Percentiles rank a stretch among this genome's conserved stretches.
phyloP scores from a whole-genome alignment of 495 filamentous ascomycete genomes.

The Pyronema domesticum region DNA sequence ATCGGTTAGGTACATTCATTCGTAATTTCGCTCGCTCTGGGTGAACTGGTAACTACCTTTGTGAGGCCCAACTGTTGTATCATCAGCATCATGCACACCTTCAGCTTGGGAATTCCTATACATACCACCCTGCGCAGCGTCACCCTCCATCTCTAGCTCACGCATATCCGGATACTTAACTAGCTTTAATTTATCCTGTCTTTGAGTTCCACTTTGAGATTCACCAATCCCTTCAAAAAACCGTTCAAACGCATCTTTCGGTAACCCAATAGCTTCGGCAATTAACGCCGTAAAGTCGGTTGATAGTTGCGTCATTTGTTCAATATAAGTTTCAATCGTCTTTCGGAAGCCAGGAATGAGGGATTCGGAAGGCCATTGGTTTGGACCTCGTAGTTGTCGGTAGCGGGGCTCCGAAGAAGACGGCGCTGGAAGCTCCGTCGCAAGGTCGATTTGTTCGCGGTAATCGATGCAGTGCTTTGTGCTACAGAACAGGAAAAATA shows the following conservation, averaged over 20 bases:
- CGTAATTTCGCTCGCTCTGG: too few species aligned
- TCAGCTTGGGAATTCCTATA: not conserved
- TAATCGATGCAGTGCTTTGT: conserved; percentile 43
- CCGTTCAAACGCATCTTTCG: conserved; percentile 50
- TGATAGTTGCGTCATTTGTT: conserved; percentile 48
- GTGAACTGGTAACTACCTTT: conserved; percentile 31
- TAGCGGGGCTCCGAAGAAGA: conserved; percentile 47
- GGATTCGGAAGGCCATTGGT: conserved; percentile 66
- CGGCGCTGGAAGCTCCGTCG: conserved; percentile 54
- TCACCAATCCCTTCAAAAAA: conserved; percentile 52
- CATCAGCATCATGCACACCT: not conserved
- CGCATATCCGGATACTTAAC: conserved; percentile 47
- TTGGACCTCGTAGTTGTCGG: conserved; percentile 65
- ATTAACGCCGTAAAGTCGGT: conserved; percentile 67
- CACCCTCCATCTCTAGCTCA: conserved; percentile 6
- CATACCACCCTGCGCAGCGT: conserved; percentile 11
- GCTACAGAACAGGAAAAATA: too few species aligned
- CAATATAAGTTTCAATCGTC: conserved; percentile 57
- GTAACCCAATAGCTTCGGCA: conserved; percentile 70
- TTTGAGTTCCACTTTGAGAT: conserved; percentile 33
- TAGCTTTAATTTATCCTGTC: conserved; percentile 76
- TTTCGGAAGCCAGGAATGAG: conserved; percentile 54
- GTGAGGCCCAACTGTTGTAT: conserved; percentile 42
- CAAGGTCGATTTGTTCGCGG: conserved; percentile 84
- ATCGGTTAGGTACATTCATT: not conserved